phyloP scores from a whole-genome alignment of 805 yeast species.

The Pichia heedii region DNA sequence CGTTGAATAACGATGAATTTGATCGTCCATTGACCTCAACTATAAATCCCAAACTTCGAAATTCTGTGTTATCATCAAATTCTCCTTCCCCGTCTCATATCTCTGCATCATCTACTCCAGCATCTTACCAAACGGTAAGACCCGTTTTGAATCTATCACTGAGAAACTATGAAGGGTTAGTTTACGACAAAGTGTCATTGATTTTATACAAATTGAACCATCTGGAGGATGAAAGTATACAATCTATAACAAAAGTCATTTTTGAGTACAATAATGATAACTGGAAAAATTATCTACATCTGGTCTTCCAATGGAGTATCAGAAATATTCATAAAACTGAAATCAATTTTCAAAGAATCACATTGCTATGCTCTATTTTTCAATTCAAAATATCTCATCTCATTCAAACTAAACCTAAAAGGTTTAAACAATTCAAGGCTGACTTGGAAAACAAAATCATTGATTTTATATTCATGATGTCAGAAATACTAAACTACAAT shows the following conservation, averaged over 20 bases:
- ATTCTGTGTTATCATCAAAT: background rate
- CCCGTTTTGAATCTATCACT: background rate
- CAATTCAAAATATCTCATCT: constrained; percentile 16
- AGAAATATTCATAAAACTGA: constrained; percentile 16
- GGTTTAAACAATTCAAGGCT: constrained; percentile 17
- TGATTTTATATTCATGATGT: constrained; percentile 25
- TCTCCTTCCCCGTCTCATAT: background rate
- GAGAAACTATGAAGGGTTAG: background rate
- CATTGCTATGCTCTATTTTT: constrained; percentile 20
- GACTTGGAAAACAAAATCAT: constrained; percentile 27
- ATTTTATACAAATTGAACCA: constrained; percentile 24
- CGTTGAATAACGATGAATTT: constrained; percentile 46
- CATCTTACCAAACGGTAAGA: background rate
- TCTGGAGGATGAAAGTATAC: constrained; percentile 12
- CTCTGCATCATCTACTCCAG: background rate
- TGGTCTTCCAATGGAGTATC: constrained; percentile 25
- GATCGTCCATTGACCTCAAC: constrained; percentile 3
- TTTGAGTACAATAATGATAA: constrained; percentile 19
- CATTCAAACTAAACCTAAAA: constrained; percentile 16
- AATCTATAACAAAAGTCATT: constrained; percentile 15
- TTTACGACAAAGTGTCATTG: constrained; percentile 12
- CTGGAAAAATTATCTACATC: constrained; percentile 20
- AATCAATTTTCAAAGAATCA: constrained; percentile 14
- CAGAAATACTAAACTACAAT: constrained; percentile 21
- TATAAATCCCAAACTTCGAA: background rate